Conservation (phyloP, 345 rosid species). For the Carallia brachiata region DNA sequence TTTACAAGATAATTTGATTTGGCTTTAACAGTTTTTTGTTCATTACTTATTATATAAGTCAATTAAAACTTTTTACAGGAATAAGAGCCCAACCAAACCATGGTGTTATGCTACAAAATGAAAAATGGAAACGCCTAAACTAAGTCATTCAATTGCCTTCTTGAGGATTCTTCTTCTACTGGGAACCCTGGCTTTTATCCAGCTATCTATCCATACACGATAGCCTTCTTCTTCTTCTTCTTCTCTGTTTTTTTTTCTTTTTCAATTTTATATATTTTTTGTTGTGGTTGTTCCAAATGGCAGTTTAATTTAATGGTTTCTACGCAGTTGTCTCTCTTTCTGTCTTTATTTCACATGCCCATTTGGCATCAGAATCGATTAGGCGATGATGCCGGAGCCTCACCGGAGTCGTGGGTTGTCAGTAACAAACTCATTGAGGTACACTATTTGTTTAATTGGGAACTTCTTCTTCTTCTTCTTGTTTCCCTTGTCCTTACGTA, state of each 20-base stretch:
- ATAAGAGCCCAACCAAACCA: too few species aligned
- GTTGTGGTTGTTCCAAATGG: neutral
- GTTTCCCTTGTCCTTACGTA: neutral
- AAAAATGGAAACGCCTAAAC: too few species aligned
- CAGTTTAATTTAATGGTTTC: slow-evolving; percentile 5
- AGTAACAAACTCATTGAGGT: slow-evolving; percentile 36
- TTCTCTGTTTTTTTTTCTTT: neutral
- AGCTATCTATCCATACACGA: slow-evolving; percentile 2
- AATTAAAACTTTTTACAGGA: too few species aligned
- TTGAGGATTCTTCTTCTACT: slow-evolving; percentile 22
- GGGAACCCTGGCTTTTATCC: slow-evolving; percentile 24
- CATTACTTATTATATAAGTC: too few species aligned
- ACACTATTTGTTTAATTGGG: neutral
- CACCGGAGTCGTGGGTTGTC: slow-evolving; percentile 32
- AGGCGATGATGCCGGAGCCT: slow-evolving; percentile 50
- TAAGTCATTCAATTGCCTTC: neutral
- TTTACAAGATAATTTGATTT: too few species aligned
- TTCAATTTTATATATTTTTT: neutral
- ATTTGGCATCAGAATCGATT: slow-evolving; percentile 45
- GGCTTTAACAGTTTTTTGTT: too few species aligned
- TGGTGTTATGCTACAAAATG: too few species aligned
- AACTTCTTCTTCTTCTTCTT: neutral
- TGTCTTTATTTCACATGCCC: neutral
- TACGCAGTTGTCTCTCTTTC: neutral
- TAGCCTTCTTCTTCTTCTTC: too few species aligned